These are phyloP conservation scores for Letharia columbiana DNA, from an alignment of 495 filamentous ascomycete genomes.

Conservation along the genomic window DNA sequence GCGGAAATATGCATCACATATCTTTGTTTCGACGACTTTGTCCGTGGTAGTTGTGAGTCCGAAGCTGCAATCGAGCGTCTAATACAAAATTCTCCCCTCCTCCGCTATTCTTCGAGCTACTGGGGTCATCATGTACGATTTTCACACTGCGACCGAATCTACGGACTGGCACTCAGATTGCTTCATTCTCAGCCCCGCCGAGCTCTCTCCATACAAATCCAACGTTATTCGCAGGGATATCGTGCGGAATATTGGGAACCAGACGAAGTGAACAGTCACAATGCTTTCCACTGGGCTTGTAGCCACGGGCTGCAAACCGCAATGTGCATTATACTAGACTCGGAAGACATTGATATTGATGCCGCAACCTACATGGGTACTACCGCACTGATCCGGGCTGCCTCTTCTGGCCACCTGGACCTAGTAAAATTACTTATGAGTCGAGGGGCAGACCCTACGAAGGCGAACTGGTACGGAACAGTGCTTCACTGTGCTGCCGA, in stretches of 20 bases:
- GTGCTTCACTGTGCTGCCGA: conserved; percentile 17
- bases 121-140: conserved; percentile 15
- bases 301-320: conserved; percentile 8
- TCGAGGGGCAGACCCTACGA: conserved; percentile 9
- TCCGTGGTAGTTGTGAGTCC: neutral
- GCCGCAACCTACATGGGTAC: conserved; percentile 12
- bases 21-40: conserved; percentile 11
- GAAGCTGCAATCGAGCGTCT: neutral
- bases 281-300: conserved; percentile 6
- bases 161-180: conserved; percentile 4
- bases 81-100: conserved; percentile 7
- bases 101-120: conserved; percentile 14
- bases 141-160: conserved; percentile 2
- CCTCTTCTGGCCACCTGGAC: conserved; percentile 13
- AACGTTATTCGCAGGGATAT: conserved; percentile 5
- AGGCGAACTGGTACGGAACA: conserved; percentile 18
- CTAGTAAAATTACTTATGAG: conserved; percentile 10
- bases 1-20: conserved; percentile 14
- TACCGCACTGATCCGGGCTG: conserved; percentile 14
- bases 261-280: conserved; percentile 5
- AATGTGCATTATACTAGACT: neutral
- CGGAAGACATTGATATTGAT: conserved; percentile 5
- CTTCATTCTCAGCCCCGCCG: conserved; percentile 7
- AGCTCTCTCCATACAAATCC: conserved; percentile 8
- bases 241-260: conserved; percentile 13